Evolutionary conservation across 768 basidiomycete species (phyloP), one percentile per base, ranked within the genome.

Genomic region (Thelephora ganbajun): DNA sequence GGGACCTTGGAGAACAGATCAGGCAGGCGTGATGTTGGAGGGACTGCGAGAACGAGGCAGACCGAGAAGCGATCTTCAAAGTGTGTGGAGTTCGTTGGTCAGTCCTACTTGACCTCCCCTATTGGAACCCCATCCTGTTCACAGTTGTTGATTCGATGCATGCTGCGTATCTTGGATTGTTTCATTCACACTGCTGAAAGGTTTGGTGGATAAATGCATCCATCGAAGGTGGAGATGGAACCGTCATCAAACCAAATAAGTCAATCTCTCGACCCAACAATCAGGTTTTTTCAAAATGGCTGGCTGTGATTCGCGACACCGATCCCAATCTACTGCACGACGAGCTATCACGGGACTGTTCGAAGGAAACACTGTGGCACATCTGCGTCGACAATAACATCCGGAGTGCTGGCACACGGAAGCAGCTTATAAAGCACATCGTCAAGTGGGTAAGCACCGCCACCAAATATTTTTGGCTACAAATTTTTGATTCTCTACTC

Each of bases 101-200:
- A 3, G 48, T 51, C n/a, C 42, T 62, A 7, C 47, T 55, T 11
- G 43, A 54, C 6, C 51, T 62, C 6, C 52, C 56, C 18, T 59
- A 62, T 45, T 62, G 61, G 61, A 44, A 58, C 35, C 55, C 56
- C 2, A 51, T 47, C 14, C 47, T 34, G 5, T 51, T 51, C 48
- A 39, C 50, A 6, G 42, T 57, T 3, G 43, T 57, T 6, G 61
- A 62, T 16, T 7, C 56, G 18, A 62, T 62, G 61, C 61, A 62
- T 44, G 36, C 33, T 18, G 26, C 58, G 9, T 52, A 53, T 30
- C 26, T 59, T n/a, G 50, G 55, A 13, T 26, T 36, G 5, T 47
- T 54, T 6, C 48, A 50, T 13, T 45, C 48, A 16, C 56, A 57
- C 43, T 54, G 52, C 34, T 23, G 36, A 34, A 45, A 33, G 18